Evolutionary conservation across 192 early-diverging fungal genomes (phyloP).

Genomic region (Glomus cerebriforme): DNA sequence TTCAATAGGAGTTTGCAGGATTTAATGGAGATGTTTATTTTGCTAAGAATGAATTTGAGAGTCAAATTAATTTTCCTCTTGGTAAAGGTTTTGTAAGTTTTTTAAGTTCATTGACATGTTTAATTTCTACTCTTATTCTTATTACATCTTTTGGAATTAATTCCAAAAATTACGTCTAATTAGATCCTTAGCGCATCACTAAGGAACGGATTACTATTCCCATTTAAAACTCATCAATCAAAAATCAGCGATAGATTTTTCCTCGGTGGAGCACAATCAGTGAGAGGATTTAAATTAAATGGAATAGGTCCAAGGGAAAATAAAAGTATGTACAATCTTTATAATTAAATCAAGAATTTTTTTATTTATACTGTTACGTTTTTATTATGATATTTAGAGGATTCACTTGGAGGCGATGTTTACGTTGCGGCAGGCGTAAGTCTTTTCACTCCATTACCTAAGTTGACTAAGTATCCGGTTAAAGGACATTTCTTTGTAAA

Average conservation of each 20-base stretch:
- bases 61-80: constrained; percentile 61
- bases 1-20: constrained; percentile 70
- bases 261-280: constrained; percentile 82
- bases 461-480: constrained; percentile 60
- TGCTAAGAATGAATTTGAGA: constrained; percentile 68
- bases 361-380: neutral
- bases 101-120: neutral
- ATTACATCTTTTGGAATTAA: neutral
- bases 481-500: constrained; percentile 88
- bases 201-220: constrained; percentile 67
- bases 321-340: constrained; percentile 46
- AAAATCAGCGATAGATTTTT: constrained; percentile 86
- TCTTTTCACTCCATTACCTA: constrained; percentile 82
- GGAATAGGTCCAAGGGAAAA: constrained; percentile 91
- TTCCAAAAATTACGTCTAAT: neutral
- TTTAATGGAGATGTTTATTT: constrained; percentile 82
- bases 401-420: constrained; percentile 87
- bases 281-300: constrained; percentile 86
- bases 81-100: constrained; percentile 60
- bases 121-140: neutral
- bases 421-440: constrained; percentile 81
- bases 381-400: constrained; percentile 41
- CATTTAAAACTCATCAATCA: constrained; percentile 53
- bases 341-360: neutral
- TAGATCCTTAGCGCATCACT: constrained; percentile 47